These are phyloP conservation scores for Backusella westeae DNA, from an alignment of 192 early-diverging fungal genomes.

Conservation along the genomic window DNA sequence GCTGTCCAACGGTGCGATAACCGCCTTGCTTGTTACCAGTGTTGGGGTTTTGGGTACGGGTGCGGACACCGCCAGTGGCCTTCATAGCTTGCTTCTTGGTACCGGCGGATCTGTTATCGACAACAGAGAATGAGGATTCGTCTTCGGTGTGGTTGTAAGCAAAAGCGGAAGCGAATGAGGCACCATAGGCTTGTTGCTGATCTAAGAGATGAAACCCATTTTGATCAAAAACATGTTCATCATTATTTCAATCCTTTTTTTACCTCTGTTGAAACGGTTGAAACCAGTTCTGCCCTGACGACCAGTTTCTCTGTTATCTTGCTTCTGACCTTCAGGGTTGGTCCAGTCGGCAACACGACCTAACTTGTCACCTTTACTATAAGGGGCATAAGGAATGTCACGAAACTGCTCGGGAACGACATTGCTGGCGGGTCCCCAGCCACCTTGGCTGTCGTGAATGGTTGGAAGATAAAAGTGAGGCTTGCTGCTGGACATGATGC, in stretches of 20 bases:
- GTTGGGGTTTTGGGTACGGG: constrained; percentile 40
- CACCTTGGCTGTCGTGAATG: constrained; percentile 78
- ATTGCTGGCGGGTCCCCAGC: constrained; percentile 81
- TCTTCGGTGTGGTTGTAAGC: constrained; percentile 88
- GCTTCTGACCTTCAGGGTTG: constrained; percentile 50
- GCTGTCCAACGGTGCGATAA: constrained; percentile 40
- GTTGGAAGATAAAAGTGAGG: constrained; percentile 72
- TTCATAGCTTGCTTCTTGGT: constrained; percentile 61
- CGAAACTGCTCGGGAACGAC: constrained; percentile 63
- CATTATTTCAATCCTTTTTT: neutral
- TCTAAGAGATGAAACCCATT: constrained; percentile 24
- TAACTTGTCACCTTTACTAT: constrained; percentile 93
- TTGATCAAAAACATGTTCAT: neutral
- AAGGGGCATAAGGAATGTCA: constrained; percentile 93
- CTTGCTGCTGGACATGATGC: constrained; percentile 11
- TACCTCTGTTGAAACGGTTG: constrained; percentile 41
- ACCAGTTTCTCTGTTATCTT: constrained; percentile 58
- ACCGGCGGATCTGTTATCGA: constrained; percentile 70
- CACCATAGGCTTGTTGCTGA: constrained; percentile 81
- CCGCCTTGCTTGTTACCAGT: constrained; percentile 42
- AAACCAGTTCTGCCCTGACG: constrained; percentile 43
- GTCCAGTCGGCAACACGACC: constrained; percentile 96
- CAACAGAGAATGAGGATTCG: constrained; percentile 94
- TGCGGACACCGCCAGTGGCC: constrained; percentile 43
- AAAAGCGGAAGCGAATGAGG: constrained; percentile 80